A percentile compares a stretch with the other conserved stretches of the same genome.
Conservation (phyloP, 345 rosid species). For the Geranium brycei region DNA sequence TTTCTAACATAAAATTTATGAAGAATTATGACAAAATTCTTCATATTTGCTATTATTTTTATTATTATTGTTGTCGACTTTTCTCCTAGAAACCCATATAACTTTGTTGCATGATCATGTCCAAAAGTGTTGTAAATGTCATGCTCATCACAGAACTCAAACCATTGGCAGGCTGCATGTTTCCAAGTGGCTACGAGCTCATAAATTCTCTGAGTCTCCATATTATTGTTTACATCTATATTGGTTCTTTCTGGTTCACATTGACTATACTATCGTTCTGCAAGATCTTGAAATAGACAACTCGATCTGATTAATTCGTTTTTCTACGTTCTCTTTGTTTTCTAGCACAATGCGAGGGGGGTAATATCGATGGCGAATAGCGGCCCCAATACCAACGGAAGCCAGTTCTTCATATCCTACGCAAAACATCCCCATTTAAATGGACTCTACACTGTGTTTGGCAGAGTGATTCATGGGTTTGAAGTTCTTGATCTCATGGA, state of each 20-base stretch:
- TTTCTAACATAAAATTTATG: too few relatives aligned
- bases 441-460: conserved; percentile 83
- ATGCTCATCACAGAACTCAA: too few relatives aligned
- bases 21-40: too few relatives aligned
- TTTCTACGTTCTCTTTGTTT: neutral
- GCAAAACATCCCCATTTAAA: conserved; percentile 97
- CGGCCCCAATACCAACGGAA: conserved; percentile 96
- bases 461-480: conserved; percentile 93
- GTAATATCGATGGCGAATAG: conserved; percentile 90
- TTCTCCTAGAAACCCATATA: too few relatives aligned
- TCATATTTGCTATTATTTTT: too few relatives aligned
- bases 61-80: too few relatives aligned
- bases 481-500: conserved; percentile 98
- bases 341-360: conserved; percentile 93
- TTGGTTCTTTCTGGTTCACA: neutral
- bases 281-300: neutral
- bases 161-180: too few relatives aligned
- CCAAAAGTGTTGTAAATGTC: too few relatives aligned
- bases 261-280: neutral
- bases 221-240: too few relatives aligned
- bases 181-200: too few relatives aligned
- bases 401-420: conserved; percentile 79
- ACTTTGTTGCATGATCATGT: too few relatives aligned
- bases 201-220: too few relatives aligned
- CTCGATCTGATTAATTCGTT: neutral